These are phyloP conservation scores for Fusarium protoensiforme DNA, from an alignment of 2,329 filamentous ascomycete species.

Conservation along the genomic window DNA sequence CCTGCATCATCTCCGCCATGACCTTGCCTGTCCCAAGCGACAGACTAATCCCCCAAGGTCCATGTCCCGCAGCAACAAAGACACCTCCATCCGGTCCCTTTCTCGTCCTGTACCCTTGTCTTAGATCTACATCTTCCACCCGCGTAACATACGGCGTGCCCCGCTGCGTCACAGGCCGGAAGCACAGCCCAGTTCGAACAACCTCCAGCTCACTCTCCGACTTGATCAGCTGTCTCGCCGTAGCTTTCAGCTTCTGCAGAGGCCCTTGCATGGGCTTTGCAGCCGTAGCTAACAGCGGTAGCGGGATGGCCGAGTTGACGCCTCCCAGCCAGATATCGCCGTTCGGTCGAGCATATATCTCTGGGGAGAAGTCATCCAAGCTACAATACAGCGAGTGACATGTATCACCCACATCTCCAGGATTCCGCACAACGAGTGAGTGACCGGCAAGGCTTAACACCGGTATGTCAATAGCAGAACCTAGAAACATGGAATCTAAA, in stretches of 20 bases:
- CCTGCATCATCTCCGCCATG: conserved; percentile 76
- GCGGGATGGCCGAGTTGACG: conserved; percentile 71
- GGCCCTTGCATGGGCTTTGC: conserved; percentile 40
- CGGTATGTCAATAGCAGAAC: conserved; percentile 62
- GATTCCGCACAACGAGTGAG: conserved; percentile 74
- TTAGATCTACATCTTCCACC: conserved; percentile 67
- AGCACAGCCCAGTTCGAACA: conserved; percentile 75
- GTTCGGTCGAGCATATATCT: conserved; percentile 74
- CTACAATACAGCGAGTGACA: conserved; percentile 78
- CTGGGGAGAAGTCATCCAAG: conserved; percentile 71
- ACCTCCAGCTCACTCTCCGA: conserved; percentile 66
- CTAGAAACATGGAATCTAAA: conserved; percentile 73
- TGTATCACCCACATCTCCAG: conserved; percentile 56
- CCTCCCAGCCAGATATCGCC: conserved; percentile 80
- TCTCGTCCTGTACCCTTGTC: conserved; percentile 56
- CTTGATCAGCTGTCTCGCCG: conserved; percentile 61
- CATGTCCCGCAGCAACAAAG: conserved; percentile 78
- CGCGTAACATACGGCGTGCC: conserved; percentile 73
- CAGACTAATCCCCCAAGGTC: conserved; percentile 78
- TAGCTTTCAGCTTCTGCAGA: conserved; percentile 60
- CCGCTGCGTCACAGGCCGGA: conserved; percentile 73
- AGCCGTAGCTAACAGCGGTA: conserved; percentile 60
- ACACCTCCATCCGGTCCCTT: conserved; percentile 67
- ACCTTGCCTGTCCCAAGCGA: conserved; percentile 76
- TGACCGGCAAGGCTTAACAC: conserved; percentile 72